phyloP scores from a whole-genome alignment of 2,329 filamentous ascomycete species.

The Apiospora kogelbergensis region DNA sequence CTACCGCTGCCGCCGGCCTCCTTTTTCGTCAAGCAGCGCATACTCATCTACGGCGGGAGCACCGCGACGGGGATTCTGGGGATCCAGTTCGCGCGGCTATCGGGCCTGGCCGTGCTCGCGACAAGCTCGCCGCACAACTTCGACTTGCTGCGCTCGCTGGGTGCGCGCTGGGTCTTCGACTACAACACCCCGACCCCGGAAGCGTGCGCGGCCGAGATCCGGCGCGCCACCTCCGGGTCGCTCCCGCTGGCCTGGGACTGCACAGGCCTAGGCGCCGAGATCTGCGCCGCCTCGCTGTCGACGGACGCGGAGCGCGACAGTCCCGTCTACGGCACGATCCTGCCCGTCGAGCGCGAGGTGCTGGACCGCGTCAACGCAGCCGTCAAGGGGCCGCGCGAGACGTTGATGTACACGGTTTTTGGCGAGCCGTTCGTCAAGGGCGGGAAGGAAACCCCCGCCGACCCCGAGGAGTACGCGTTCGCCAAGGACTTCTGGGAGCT shows the following conservation, averaged over 20 bases:
- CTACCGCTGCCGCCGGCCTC: slow-evolving; percentile 46
- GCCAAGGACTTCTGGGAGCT: slow-evolving; percentile 38
- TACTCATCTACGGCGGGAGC: slow-evolving; percentile 49
- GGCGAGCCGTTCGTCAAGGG: slow-evolving; percentile 32
- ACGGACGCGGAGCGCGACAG: slow-evolving; percentile 26
- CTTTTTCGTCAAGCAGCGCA: slow-evolving; percentile 34
- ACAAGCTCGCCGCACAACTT: slow-evolving; percentile 40
- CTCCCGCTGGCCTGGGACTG: slow-evolving; percentile 37
- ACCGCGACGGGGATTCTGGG: slow-evolving; percentile 56
- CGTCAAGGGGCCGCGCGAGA: slow-evolving; percentile 26
- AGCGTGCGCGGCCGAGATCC: slow-evolving; percentile 22
- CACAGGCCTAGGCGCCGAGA: slow-evolving; percentile 22
- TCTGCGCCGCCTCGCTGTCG: slow-evolving; percentile 33
- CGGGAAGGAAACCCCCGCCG: slow-evolving; percentile 14
- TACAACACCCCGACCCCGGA: slow-evolving; percentile 28
- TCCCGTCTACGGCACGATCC: slow-evolving; percentile 38
- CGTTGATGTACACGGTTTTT: slow-evolving; percentile 41
- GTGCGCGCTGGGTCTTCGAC: slow-evolving; percentile 33
- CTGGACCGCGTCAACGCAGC: slow-evolving; percentile 43
- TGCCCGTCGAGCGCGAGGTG: slow-evolving; percentile 36
- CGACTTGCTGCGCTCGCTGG: slow-evolving; percentile 32
- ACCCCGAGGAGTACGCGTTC: slow-evolving; percentile 34
- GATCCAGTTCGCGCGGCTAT: slow-evolving; percentile 44
- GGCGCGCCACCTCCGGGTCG: slow-evolving; percentile 19
- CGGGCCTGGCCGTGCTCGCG: slow-evolving; percentile 38